These are phyloP conservation scores for Cephalotrichum gorgonifer DNA, from an alignment of 2,329 filamentous ascomycete species.

Conservation along the genomic window DNA sequence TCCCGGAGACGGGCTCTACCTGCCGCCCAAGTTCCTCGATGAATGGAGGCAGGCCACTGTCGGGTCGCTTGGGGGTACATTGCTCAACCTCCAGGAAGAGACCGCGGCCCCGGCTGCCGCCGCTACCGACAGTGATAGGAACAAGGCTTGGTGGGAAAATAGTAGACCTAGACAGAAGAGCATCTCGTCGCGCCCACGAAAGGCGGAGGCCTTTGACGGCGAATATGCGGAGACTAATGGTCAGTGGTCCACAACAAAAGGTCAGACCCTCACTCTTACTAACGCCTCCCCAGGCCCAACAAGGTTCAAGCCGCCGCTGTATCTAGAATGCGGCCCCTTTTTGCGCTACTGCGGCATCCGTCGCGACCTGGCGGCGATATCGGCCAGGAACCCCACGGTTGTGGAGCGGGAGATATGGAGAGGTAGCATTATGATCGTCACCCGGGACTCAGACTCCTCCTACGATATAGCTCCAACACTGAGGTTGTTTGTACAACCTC, in stretches of 20 bases:
- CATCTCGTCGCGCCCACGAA: constrained; percentile 37
- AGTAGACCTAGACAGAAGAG: constrained; percentile 35
- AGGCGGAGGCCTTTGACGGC: constrained; percentile 55
- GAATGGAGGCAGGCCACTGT: constrained; percentile 64
- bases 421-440: constrained; percentile 93
- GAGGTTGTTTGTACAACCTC: constrained; percentile 76
- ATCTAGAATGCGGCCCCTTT: constrained; percentile 82
- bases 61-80: constrained; percentile 44
- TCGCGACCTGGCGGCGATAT: constrained; percentile 38
- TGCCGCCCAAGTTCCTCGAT: constrained; percentile 49
- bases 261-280: not conserved
- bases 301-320: constrained; percentile 72
- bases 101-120: constrained; percentile 14
- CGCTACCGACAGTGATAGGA: too few species aligned
- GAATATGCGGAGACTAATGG: constrained; percentile 55
- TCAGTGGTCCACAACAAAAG: constrained; percentile 17
- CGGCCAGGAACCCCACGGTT: constrained; percentile 21
- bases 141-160: constrained; percentile 70
- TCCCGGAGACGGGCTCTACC: constrained; percentile 46
- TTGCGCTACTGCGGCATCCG: constrained; percentile 82
- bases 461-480: constrained; percentile 72
- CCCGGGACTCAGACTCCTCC: constrained; percentile 70
- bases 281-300: constrained; percentile 39
- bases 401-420: constrained; percentile 74
- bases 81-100: constrained; percentile 46